Evolutionary conservation across 345 rosid species (phyloP), one percentile per base, ranked within the genome.

Genomic region (Sisymbrium irio): DNA sequence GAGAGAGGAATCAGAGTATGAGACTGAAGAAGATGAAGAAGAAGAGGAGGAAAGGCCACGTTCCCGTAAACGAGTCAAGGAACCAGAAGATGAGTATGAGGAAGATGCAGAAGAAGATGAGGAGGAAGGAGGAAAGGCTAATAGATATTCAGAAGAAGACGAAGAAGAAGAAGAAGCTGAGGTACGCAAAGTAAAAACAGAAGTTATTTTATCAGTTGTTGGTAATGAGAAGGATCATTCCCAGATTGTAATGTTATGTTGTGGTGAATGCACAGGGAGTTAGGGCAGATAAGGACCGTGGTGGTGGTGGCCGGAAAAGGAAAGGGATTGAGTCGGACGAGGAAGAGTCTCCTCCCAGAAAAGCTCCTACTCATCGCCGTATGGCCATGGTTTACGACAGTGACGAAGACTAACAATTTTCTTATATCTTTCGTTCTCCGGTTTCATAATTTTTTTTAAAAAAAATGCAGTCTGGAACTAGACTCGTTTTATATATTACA

Each of bases 1-100:
- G 44, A 86, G 86, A 82, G 98, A 90, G 74, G 98, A 88, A 78
- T 95, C 97, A 15, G 99, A 95, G 55, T 95, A 95, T 77, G 99
- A 92, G 83, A 92, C 87, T 67, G 94, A 95, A 68, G 97, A 86
- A 67, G 97, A 86, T 62, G 97, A 86, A 61, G 97, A 86, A 65
- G 97, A 90, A 69, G 84, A 79, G 78, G 97, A 83, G 75, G 88
- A 87, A 65, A 56, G 40, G 69, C 61, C 94, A 62, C 83, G 77
- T 1, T 63, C 79, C 10, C 87, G 79, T 57, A 83, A 86, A 76
- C 84, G 90, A 77, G 79, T 75, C 54, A 96, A 87, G 80, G 96
- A 86, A 46, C 87, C 87, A 49, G 98, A 86, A 80, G 82, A 78
- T 14, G 97, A 91, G 45, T 89, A 87, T 67, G 97, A 95, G 80